Percentiles rank a stretch among this genome's conserved stretches.
phyloP scores from a whole-genome alignment of 441 rosid genomes.

The Daphne laureola region DNA sequence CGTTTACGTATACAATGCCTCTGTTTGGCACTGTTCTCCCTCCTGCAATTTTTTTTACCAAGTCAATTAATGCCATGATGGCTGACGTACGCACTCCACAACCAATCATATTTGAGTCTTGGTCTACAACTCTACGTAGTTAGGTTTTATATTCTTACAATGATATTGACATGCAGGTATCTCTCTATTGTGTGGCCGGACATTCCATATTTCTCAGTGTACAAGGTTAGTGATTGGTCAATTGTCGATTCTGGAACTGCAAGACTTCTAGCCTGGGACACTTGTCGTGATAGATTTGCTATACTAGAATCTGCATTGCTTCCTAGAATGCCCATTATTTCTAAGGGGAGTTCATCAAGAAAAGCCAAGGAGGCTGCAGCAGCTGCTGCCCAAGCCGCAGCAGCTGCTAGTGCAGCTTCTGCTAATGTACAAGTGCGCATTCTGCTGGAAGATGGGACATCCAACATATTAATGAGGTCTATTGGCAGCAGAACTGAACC shows the following conservation, averaged over 20 bases:
- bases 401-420: conserved; percentile 94
- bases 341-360: conserved; percentile 86
- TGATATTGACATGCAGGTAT: conserved; percentile 56
- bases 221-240: conserved; percentile 95
- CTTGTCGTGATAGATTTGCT: conserved; percentile 90
- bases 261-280: conserved; percentile 95
- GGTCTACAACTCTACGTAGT: neutral
- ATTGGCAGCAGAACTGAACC: conserved; percentile 91
- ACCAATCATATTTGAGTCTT: conserved; percentile 2
- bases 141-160: conserved; percentile 15
- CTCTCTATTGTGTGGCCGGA: conserved; percentile 98
- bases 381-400: conserved; percentile 96
- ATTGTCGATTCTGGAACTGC: conserved; percentile 97
- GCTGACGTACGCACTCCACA: neutral
- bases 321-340: conserved; percentile 81
- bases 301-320: conserved; percentile 77
- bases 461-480: conserved; percentile 92
- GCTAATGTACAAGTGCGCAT: conserved; percentile 98
- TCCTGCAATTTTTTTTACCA: too few species aligned
- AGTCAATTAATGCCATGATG: too few species aligned
- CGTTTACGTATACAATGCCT: too few species aligned
- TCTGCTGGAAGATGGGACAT: conserved; percentile 97
- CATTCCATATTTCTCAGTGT: conserved; percentile 85
- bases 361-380: conserved; percentile 97
- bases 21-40: too few species aligned